A percentile compares a stretch with the other conserved stretches of the same genome.
Evolutionary conservation across 345 rosid species (phyloP).

Genomic region (Melastoma malabathricum): DNA sequence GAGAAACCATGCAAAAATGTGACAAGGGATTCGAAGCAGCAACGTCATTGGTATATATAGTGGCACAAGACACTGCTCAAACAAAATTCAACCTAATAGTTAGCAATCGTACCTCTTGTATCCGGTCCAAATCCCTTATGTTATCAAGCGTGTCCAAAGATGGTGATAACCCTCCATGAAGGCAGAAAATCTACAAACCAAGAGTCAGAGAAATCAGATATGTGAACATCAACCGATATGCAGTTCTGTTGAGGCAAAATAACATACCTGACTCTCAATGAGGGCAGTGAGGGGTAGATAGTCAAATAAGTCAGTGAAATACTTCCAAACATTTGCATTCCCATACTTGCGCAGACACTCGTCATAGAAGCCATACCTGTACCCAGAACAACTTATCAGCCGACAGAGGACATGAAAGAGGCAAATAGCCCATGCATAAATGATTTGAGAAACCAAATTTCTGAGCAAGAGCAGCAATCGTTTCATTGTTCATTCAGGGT

Average conservation of each 20-base stretch:
- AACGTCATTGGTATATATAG: no score
- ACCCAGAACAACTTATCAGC: background rate
- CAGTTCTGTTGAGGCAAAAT: slow-evolving; percentile 1
- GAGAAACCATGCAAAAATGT: no score
- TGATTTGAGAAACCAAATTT: no score
- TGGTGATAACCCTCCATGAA: slow-evolving; percentile 93
- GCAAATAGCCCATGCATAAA: no score
- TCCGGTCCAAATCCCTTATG: slow-evolving; percentile 87
- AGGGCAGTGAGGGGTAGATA: slow-evolving; percentile 88
- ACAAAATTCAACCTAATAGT: no score
- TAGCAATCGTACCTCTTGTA: slow-evolving; percentile 49
- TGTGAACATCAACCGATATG: background rate
- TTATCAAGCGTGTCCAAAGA: slow-evolving; percentile 90
- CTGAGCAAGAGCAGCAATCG: no score
- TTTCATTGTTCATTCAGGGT: no score
- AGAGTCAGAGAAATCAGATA: background rate
- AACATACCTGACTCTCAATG: slow-evolving; percentile 78
- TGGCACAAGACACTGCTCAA: no score
- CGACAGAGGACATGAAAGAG: no score
- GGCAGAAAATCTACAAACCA: slow-evolving; percentile 58
- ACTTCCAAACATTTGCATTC: slow-evolving; percentile 94
- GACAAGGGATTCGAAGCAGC: no score
- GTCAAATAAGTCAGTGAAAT: slow-evolving; percentile 82
- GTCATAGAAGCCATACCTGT: slow-evolving; percentile 91
- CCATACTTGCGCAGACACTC: slow-evolving; percentile 95